Base-by-base conservation (phyloP, 805 yeast species). In the Lipomyces yamanashiensis region DNA sequence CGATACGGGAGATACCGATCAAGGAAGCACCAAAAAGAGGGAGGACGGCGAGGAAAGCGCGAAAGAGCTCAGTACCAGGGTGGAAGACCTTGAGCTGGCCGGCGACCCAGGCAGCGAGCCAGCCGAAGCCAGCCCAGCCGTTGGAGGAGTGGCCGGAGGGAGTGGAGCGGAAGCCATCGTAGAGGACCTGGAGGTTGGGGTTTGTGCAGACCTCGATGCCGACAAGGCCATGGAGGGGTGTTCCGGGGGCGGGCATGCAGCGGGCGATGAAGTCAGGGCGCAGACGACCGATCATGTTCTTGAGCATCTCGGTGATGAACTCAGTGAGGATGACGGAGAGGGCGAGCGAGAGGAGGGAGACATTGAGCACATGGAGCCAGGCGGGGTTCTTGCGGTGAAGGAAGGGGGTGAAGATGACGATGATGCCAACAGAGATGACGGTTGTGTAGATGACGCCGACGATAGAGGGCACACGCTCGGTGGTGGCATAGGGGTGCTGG, bases 221-320 rank as follows among this genome's bases (percentile, higher is more conserved):
- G 19, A 78, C 79, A 41, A 72, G 71, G 40, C 50, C 68, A 61
- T 73, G 70, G 10, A 77, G 69, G 0, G 92, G 87, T 0, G 95
- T 81, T 49, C 79, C 86, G 2, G 97, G 97, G 40, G 55, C 58
- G 55, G 67, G 71, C 28, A 81, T 73, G 75, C 99, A 93, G 70
- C 99, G 82, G 9, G 91, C 90, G 58, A 93, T 76, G 75, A 93
- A 93, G 76, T 93, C 99, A 0, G 99, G 99, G 64, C 99, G 82
- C 66, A 87, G 89, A 72, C 97, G 84, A 6, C 97, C 98, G 61
- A 93, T 84, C 86, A 89, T 85, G 74, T 89, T 87, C 78, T 93
- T 93, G 67, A 91, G 74, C 23, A 87, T 78, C 73, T 90, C 92
- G 2, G 97, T 90, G 59, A 88, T 72, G 40, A 88, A 66, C 69